A percentile compares a stretch with the other conserved stretches of the same genome.
These are phyloP conservation scores for Arctostaphylos glauca DNA, from an alignment of 148 eudicot species.

Conservation along the genomic window DNA sequence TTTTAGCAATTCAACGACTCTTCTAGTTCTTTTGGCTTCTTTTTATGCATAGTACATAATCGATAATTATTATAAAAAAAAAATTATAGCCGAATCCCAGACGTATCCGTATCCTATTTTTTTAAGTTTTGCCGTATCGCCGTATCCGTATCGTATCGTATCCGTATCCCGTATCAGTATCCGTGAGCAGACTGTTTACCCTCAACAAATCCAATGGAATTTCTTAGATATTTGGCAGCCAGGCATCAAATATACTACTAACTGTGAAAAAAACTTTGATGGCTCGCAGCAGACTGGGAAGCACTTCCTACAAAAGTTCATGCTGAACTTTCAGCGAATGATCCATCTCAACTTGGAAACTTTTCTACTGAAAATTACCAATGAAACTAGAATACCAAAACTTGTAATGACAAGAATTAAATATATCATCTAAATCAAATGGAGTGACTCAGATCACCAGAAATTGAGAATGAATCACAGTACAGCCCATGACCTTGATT, in stretches of 20 bases:
- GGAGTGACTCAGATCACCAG: background rate
- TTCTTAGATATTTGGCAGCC: background rate
- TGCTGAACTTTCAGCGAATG: background rate
- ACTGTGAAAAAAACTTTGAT: background rate
- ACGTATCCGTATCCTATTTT: no score
- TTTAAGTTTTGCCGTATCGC: no score
- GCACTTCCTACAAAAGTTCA: conserved; percentile 4
- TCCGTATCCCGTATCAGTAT: no score
- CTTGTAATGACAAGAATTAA: background rate
- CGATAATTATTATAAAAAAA: no score
- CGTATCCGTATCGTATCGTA: no score
- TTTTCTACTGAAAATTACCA: background rate
- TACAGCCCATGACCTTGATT: background rate
- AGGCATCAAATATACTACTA: background rate
- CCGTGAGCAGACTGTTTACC: conserved; percentile 6
- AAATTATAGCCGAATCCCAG: no score
- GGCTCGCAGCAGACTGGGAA: background rate
- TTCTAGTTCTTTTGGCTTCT: no score
- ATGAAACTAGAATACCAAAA: background rate
- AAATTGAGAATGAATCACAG: background rate
- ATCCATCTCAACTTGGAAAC: background rate
- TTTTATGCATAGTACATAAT: no score
- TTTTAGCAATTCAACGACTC: no score
- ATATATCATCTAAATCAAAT: background rate
- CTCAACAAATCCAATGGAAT: background rate